These are phyloP conservation scores for Nigrospora sphaerica DNA, from an alignment of 2,329 filamentous ascomycete genomes.

Conservation along the genomic window DNA sequence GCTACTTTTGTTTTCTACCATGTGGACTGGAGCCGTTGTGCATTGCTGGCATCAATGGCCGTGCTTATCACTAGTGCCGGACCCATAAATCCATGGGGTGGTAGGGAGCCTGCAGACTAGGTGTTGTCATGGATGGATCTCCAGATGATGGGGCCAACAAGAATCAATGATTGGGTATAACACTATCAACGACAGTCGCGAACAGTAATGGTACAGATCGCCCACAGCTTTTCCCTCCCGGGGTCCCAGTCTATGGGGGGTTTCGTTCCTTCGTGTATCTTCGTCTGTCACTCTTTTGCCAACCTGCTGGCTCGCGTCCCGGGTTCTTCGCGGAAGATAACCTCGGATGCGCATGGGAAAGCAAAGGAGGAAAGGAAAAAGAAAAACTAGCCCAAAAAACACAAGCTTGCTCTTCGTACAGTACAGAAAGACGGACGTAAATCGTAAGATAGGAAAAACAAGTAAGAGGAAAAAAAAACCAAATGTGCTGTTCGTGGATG, in stretches of 20 bases:
- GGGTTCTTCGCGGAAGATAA: neutral
- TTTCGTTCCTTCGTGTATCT: no score
- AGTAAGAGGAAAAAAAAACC: neutral
- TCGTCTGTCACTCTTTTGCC: no score
- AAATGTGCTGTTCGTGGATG: no score
- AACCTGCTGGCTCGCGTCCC: no score
- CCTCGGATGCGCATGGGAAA: conserved; percentile 1
- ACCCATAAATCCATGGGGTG: no score
- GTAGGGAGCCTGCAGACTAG: no score
- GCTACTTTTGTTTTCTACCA: no score
- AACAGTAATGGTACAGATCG: conserved; percentile 1
- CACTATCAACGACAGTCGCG: conserved; percentile 2
- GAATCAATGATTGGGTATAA: neutral
- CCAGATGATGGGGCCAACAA: no score
- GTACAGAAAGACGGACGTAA: neutral
- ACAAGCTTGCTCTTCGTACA: neutral
- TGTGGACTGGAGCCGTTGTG: no score
- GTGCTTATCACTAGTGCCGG: no score
- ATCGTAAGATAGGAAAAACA: conserved; percentile 5
- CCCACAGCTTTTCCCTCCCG: neutral
- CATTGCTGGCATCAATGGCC: no score
- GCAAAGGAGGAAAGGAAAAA: conserved; percentile 1
- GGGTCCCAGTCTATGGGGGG: neutral
- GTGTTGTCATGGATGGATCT: no score
- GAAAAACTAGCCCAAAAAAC: neutral